Percentiles rank a stretch among this genome's conserved stretches.
Evolutionary conservation across 257 asterid species (phyloP).

Genomic region (Lantana camara): DNA sequence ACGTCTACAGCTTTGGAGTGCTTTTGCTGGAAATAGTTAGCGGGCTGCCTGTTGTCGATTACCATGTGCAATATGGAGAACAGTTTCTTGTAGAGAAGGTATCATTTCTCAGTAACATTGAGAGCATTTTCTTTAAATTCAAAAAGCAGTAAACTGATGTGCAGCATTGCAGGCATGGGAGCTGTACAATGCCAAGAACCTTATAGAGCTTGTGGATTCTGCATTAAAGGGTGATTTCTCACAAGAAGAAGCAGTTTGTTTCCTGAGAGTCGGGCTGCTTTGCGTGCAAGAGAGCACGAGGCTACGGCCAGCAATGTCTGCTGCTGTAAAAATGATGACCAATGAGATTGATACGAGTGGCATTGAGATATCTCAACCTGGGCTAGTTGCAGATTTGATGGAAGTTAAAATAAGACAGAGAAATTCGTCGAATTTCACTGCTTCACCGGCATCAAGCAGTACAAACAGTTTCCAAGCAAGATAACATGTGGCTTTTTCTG

Average conservation of each 20-base stretch:
- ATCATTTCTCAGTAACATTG: not conserved
- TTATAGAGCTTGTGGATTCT: conserved; percentile 53
- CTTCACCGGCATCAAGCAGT: conserved; percentile 51
- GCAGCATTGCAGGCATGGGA: conserved; percentile 65
- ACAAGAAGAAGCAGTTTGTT: conserved; percentile 50
- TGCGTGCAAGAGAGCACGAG: conserved; percentile 71
- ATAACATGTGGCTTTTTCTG: not conserved
- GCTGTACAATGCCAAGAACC: conserved; percentile 44
- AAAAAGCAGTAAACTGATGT: not conserved
- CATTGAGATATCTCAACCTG: conserved; percentile 52
- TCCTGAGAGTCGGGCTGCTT: conserved; percentile 66
- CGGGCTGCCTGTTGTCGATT: conserved; percentile 59
- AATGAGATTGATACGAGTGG: conserved; percentile 40
- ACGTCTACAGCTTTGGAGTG: conserved; percentile 84
- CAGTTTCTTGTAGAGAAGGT: conserved; percentile 77
- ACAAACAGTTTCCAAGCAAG: conserved; percentile 36
- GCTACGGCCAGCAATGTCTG: conserved; percentile 69
- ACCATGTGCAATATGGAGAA: conserved; percentile 66
- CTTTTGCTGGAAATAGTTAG: conserved; percentile 66
- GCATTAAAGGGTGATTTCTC: conserved; percentile 47
- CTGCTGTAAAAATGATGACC: conserved; percentile 61
- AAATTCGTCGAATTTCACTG: conserved; percentile 40
- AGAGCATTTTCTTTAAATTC: not conserved
- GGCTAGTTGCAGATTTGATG: conserved; percentile 65
- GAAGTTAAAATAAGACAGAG: conserved; percentile 54